A percentile compares a stretch with the other conserved stretches of the same genome.
phyloP scores from a whole-genome alignment of 2,329 filamentous ascomycete genomes.

The Epichloe coenophiala region DNA sequence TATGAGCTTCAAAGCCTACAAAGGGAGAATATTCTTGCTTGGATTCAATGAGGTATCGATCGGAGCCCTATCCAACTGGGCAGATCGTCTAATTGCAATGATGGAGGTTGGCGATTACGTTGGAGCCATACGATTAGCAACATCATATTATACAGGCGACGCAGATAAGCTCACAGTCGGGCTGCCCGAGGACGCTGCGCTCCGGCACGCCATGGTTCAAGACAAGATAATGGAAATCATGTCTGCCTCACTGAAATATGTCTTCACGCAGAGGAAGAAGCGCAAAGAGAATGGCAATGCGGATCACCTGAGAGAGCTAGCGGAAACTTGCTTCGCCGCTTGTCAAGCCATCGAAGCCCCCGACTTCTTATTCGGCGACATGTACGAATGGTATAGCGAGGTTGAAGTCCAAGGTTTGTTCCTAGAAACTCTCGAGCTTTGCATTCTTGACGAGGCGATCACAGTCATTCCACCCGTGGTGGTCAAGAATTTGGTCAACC shows the following conservation, averaged over 20 bases:
- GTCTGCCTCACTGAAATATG: conserved; percentile 78
- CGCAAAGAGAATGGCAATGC: conserved; percentile 31
- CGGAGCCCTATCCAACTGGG: conserved; percentile 91
- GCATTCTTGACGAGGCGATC: conserved; percentile 68
- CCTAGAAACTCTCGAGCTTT: conserved; percentile 75
- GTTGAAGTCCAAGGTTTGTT: conserved; percentile 61
- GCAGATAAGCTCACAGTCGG: conserved; percentile 92
- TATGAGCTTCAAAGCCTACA: conserved; percentile 95
- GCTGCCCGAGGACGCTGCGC: conserved; percentile 65
- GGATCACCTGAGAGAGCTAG: conserved; percentile 59
- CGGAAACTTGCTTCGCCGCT: conserved; percentile 70
- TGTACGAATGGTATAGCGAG: conserved; percentile 84
- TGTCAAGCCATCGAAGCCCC: conserved; percentile 65
- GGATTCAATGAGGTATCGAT: conserved; percentile 91
- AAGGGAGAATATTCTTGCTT: conserved; percentile 79
- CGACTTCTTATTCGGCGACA: conserved; percentile 81
- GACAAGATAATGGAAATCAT: conserved; percentile 92
- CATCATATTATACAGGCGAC: conserved; percentile 80
- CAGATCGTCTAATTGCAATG: conserved; percentile 78
- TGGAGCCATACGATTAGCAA: conserved; percentile 77
- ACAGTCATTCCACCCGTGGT: conserved; percentile 65
- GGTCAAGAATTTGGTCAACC: conserved; percentile 71
- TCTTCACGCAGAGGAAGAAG: conserved; percentile 55
- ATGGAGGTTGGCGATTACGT: conserved; percentile 98
- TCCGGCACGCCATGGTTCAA: conserved; percentile 69